A percentile compares a stretch with the other conserved stretches of the same genome.
phyloP scores from a whole-genome alignment of 2,329 filamentous ascomycete genomes.

The Xylaria sp. region DNA sequence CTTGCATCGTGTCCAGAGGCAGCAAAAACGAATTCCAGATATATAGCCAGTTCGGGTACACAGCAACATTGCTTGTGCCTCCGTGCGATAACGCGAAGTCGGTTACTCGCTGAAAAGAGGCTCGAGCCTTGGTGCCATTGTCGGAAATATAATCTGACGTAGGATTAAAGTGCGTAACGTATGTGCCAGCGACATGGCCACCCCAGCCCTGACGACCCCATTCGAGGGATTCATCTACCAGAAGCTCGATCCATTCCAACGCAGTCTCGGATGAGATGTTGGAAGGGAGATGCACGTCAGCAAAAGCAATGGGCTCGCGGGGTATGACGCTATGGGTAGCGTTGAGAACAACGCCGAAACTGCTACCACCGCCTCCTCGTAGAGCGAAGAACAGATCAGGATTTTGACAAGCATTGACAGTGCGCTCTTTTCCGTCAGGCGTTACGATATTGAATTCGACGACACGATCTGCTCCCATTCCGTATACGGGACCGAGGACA shows the following conservation, averaged over 20 bases:
- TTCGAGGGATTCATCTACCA: slow-evolving; percentile 37
- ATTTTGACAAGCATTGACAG: slow-evolving; percentile 56
- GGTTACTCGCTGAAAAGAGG: slow-evolving; percentile 32
- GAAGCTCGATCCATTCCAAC: slow-evolving; percentile 37
- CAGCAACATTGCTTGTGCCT: slow-evolving; percentile 36
- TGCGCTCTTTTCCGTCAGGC: slow-evolving; percentile 54
- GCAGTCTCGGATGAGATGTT: slow-evolving; percentile 36
- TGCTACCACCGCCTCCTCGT: slow-evolving; percentile 55
- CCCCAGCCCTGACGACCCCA: slow-evolving; percentile 40
- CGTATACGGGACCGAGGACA: slow-evolving; percentile 49
- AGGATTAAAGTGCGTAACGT: slow-evolving; percentile 39
- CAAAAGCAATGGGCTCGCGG: slow-evolving; percentile 37
- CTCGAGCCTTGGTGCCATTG: slow-evolving; percentile 33
- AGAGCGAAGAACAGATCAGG: slow-evolving; percentile 51
- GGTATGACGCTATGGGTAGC: slow-evolving; percentile 40
- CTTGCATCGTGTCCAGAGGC: slow-evolving; percentile 32
- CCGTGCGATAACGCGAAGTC: slow-evolving; percentile 39
- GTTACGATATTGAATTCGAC: slow-evolving; percentile 58
- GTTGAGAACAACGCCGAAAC: slow-evolving; percentile 60
- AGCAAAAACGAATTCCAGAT: slow-evolving; percentile 38
- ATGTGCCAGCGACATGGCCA: slow-evolving; percentile 40
- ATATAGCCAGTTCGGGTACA: slow-evolving; percentile 34
- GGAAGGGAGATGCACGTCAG: slow-evolving; percentile 38
- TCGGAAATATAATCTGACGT: slow-evolving; percentile 35
- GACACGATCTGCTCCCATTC: slow-evolving; percentile 61